A percentile compares a stretch with the other conserved stretches of the same genome.
These are phyloP conservation scores for Blastocystis sp. DNA, from an alignment of 352 stramenopile genomes.

Conservation along the genomic window DNA sequence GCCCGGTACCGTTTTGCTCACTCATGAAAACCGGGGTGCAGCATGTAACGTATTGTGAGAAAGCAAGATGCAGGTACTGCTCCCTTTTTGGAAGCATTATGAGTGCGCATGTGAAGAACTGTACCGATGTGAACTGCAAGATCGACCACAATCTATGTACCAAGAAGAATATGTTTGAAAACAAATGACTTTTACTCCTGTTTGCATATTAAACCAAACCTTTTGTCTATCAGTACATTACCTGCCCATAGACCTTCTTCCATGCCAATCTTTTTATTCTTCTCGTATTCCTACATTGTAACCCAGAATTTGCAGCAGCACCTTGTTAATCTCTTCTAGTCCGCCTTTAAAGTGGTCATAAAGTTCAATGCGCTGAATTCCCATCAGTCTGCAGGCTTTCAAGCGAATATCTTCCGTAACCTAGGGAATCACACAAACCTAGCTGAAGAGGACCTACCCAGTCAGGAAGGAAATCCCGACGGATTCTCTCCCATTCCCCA, in stretches of 20 bases:
- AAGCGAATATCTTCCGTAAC: conserved; percentile 46
- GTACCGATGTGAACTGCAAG: conserved; percentile 18
- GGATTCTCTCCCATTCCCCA: conserved; percentile 45
- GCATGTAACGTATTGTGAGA: neutral
- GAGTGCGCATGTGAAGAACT: neutral
- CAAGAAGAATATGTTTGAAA: neutral
- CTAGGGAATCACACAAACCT: neutral
- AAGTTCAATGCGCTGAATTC: conserved; percentile 32
- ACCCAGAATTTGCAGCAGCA: neutral
- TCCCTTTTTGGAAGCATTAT: neutral
- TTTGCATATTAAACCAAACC: conserved; percentile 27
- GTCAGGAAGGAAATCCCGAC: conserved; percentile 25
- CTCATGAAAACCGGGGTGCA: neutral
- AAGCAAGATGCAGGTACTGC: neutral
- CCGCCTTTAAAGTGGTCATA: conserved; percentile 35
- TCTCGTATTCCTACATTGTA: conserved; percentile 2
- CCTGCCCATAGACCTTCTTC: neutral
- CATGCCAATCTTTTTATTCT: conserved; percentile 13
- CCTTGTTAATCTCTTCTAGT: neutral
- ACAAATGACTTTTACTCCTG: neutral
- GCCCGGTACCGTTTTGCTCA: neutral
- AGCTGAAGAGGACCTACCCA: neutral
- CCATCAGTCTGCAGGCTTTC: conserved; percentile 29
- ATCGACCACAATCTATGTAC: neutral
- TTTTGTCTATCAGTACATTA: conserved; percentile 48